Percentiles rank a stretch among this genome's conserved stretches.
Evolutionary conservation across 352 stramenopile genomes (phyloP).

Genomic region (Phytophthora pini): DNA sequence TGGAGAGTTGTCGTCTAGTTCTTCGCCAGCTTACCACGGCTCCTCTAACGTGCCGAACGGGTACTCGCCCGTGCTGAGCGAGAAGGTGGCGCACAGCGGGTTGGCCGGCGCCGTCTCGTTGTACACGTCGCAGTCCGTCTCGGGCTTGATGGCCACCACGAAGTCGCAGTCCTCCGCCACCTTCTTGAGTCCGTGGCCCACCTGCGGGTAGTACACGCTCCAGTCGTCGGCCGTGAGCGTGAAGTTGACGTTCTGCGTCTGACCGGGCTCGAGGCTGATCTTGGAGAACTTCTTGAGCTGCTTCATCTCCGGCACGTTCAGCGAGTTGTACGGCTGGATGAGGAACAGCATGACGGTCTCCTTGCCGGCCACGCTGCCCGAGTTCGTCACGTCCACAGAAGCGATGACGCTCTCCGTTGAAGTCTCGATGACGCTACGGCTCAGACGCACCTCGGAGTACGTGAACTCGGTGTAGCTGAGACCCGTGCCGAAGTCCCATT

Average conservation of each 20-base stretch:
- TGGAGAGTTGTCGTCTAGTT: background rate
- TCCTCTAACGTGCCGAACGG: constrained; percentile 31
- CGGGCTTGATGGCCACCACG: constrained; percentile 59
- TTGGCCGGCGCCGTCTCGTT: constrained; percentile 20
- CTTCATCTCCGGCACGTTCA: constrained; percentile 31
- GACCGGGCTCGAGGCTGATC: constrained; percentile 43
- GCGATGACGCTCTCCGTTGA: constrained; percentile 27
- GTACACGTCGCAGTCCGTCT: constrained; percentile 56
- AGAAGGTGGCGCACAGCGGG: constrained; percentile 46
- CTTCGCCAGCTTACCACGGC: constrained; percentile 19
- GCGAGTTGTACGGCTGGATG: constrained; percentile 26
- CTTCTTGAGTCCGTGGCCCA: constrained; percentile 55
- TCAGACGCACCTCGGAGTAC: constrained; percentile 53
- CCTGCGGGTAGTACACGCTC: constrained; percentile 58
- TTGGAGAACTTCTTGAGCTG: constrained; percentile 51
- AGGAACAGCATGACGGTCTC: constrained; percentile 35
- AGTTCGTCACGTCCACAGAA: constrained; percentile 59
- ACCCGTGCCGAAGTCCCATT: constrained; percentile 85
- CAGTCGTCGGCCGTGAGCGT: constrained; percentile 38
- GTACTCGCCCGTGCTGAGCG: constrained; percentile 31
- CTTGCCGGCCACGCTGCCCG: constrained; percentile 29
- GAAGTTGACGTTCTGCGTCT: constrained; percentile 47
- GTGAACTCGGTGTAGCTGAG: constrained; percentile 78
- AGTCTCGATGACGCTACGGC: constrained; percentile 26
- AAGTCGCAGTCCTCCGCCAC: constrained; percentile 60